Base-by-base conservation (phyloP, 192 early-diverging fungal genomes). In the Gryganskiella cystojenkinii region DNA sequence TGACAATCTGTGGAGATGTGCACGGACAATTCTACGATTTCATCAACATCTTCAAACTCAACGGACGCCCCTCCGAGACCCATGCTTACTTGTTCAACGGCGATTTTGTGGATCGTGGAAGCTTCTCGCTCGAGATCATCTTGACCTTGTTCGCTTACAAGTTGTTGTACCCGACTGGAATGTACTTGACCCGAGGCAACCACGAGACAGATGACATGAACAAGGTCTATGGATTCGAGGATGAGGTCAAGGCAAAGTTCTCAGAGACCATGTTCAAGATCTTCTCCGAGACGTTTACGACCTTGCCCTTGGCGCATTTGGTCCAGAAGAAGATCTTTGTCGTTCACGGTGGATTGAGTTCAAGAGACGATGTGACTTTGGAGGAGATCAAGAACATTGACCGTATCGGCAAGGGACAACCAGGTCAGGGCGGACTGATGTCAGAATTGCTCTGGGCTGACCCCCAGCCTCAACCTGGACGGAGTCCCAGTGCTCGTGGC, bases 181-280 rank as follows among this genome's bases (percentile, higher is more conserved):
- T 99, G 58, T 95, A 90, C 81, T 74, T 99, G 57, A 92, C 92
- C 37, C 91, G 98, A 55, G 98, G 98, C 33, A 99, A 99, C 83
- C 98, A 99, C 82, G 98, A 99, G 79, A 94, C 96, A 0, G 92
- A 95, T 63, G 93, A 95, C 76, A 99, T 99, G 98, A 99, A 99
- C 86, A 94, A 96, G 83, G 92, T 97, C 42, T 99, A 99, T 74
- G 98, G 98, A 17, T 99, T 99, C 63, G 96, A 99, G 82, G 98
- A 97, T 45, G 98, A 99, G 80, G 94, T 95, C 56, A 94, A 92
- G 69, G 90, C 91, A 79, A 99, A 99, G 86, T 99, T 92, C 81
- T 90, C 84, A 61, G 92, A 95, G 56, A 80, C 88, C n/a, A 90
- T 94, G 87, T 99, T 98, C 86, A 93, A 92, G 64, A 80, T 98